These are phyloP conservation scores for Ustilago curta DNA, from an alignment of 1,284 basidiomycete species.

Conservation along the genomic window DNA sequence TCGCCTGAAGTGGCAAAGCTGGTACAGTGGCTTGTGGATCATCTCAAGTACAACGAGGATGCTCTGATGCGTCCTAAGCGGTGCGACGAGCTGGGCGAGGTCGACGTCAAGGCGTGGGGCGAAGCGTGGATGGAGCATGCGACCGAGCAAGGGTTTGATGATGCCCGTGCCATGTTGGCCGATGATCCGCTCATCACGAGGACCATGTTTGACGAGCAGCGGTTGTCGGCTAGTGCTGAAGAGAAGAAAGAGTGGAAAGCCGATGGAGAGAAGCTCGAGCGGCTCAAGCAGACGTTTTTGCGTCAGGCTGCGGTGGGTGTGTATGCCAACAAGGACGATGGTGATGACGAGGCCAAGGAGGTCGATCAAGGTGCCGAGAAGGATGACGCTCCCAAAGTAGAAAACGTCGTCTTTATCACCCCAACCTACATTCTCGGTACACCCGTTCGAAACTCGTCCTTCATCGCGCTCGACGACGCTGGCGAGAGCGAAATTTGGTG, in stretches of 20 bases:
- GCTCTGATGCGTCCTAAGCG: not conserved
- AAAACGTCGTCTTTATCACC: slow-evolving; percentile 31
- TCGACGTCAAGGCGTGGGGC: slow-evolving; percentile 20
- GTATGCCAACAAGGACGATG: not conserved
- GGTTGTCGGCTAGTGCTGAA: slow-evolving; percentile 1
- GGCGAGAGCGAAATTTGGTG: slow-evolving; percentile 39
- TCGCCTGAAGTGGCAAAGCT: slow-evolving; percentile 24
- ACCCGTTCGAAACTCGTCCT: slow-evolving; percentile 12
- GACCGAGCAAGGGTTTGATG: slow-evolving; percentile 31
- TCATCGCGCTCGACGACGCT: slow-evolving; percentile 17
- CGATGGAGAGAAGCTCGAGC: not conserved
- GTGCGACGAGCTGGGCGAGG: slow-evolving; percentile 9
- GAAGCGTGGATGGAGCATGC: slow-evolving; percentile 29
- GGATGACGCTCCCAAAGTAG: not conserved
- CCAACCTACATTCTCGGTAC: slow-evolving; percentile 35
- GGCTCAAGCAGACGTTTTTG: slow-evolving; percentile 11
- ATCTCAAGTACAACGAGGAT: not conserved
- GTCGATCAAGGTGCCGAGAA: not conserved
- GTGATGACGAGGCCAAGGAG: not conserved
- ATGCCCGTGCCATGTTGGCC: slow-evolving; percentile 33
- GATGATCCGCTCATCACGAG: slow-evolving; percentile 35
- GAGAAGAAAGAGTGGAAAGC: slow-evolving; percentile 14
- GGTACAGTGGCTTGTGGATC: slow-evolving; percentile 2
- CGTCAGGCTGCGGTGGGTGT: slow-evolving; percentile 9
- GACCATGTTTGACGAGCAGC: slow-evolving; percentile 41